Percentiles rank a stretch among this genome's conserved stretches.
These are phyloP conservation scores for Tetrapyrgos nigripes DNA, from an alignment of 1,284 basidiomycete genomes.

Conservation along the genomic window DNA sequence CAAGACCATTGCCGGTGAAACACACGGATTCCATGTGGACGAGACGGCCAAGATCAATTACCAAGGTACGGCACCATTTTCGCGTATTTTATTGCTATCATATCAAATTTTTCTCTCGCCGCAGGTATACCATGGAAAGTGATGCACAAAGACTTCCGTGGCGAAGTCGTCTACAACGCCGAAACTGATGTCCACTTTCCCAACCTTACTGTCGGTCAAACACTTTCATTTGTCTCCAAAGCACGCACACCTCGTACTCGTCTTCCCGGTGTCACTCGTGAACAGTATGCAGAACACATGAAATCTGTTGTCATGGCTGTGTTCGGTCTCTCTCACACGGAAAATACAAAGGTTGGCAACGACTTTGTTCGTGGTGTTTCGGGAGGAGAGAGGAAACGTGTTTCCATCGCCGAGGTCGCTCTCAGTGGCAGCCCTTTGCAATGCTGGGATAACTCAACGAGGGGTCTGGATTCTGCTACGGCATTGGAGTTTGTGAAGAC, in stretches of 20 bases:
- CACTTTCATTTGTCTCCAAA: conserved; percentile 55
- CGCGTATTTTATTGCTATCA: background rate
- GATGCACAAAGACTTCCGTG: conserved; percentile 48
- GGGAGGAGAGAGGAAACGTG: conserved; percentile 66
- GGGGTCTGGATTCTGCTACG: conserved; percentile 63
- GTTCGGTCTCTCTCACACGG: conserved; percentile 65
- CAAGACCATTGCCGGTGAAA: conserved; percentile 61
- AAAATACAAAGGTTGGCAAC: conserved; percentile 58
- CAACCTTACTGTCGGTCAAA: conserved; percentile 64
- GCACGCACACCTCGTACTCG: conserved; percentile 57
- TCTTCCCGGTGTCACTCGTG: conserved; percentile 49
- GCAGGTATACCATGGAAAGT: conserved; percentile 42
- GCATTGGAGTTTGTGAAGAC: conserved; percentile 44
- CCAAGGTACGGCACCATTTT: conserved; percentile 40
- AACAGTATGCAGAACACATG: conserved; percentile 54
- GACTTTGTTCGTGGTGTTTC: conserved; percentile 63
- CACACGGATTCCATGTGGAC: conserved; percentile 48
- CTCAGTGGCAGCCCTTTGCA: conserved; percentile 21
- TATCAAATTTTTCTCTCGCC: background rate
- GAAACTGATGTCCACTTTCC: conserved; percentile 62
- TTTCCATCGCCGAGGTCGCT: conserved; percentile 57
- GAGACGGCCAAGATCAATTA: conserved; percentile 58
- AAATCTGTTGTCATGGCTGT: conserved; percentile 59
- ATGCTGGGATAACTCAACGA: conserved; percentile 59
- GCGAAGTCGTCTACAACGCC: conserved; percentile 27